A percentile compares a stretch with the other conserved stretches of the same genome.
Conservation (phyloP, 495 filamentous ascomycete species). For the Xylaria flabelliformis region DNA sequence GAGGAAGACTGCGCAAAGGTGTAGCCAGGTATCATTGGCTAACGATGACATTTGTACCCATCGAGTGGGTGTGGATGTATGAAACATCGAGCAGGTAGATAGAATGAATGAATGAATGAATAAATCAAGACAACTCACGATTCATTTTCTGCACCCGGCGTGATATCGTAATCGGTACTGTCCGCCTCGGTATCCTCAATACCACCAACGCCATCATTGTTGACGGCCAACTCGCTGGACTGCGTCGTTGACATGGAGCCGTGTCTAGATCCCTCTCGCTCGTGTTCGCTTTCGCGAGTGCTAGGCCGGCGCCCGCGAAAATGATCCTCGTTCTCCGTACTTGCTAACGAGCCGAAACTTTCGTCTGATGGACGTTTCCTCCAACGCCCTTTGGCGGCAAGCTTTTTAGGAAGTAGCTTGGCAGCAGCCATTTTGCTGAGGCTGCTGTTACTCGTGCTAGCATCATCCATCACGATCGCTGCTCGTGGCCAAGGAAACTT, state of each 20-base stretch:
- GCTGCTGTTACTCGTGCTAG: conserved; percentile 36
- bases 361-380: conserved; percentile 49
- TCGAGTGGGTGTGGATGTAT: background rate
- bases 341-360: conserved; percentile 45
- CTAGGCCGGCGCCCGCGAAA: conserved; percentile 37
- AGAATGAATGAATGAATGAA: background rate
- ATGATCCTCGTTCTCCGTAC: conserved; percentile 40
- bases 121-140: conserved; percentile 33
- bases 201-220: conserved; percentile 28
- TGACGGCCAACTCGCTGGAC: conserved; percentile 34
- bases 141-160: conserved; percentile 38
- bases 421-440: conserved; percentile 47
- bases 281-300: conserved; percentile 37
- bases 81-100: background rate
- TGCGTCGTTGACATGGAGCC: conserved; percentile 37
- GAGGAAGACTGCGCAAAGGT: background rate
- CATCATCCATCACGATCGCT: conserved; percentile 35
- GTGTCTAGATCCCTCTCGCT: conserved; percentile 33
- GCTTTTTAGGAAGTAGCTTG: conserved; percentile 56
- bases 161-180: conserved; percentile 1
- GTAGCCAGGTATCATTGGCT: background rate
- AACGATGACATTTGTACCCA: background rate
- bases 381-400: conserved; percentile 51
- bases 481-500: conserved; percentile 18
- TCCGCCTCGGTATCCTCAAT: conserved; percentile 10